phyloP scores from a whole-genome alignment of 768 basidiomycete genomes.

The Lactarius trivialis region DNA sequence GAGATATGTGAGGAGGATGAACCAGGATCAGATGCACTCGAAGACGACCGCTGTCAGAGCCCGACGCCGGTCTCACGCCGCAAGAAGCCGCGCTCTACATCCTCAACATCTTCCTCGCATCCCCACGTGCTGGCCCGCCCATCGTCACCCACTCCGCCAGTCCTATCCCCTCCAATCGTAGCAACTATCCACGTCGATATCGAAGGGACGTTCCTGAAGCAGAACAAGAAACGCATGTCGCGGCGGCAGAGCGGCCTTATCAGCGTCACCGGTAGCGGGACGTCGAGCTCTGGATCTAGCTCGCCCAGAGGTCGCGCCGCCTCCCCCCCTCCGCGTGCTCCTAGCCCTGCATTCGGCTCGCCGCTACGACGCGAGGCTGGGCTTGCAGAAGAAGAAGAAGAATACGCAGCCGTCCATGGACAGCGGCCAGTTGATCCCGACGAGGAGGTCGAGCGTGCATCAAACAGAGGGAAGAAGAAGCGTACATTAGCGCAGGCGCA shows the following conservation, averaged over 20 bases:
- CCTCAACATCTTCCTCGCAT: slow-evolving; percentile 34
- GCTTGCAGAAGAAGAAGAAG: slow-evolving; percentile 51
- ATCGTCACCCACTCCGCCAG: slow-evolving; percentile 31
- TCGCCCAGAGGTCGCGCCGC: slow-evolving; percentile 30
- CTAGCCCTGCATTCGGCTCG: slow-evolving; percentile 65
- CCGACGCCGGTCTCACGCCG: slow-evolving; percentile 35
- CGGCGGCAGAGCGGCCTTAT: slow-evolving; percentile 50
- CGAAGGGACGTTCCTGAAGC: slow-evolving; percentile 30
- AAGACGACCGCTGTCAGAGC: slow-evolving; percentile 34
- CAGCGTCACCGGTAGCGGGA: slow-evolving; percentile 23
- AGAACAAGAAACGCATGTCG: slow-evolving; percentile 33
- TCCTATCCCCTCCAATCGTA: slow-evolving; percentile 17
- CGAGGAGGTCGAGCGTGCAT: slow-evolving; percentile 33
- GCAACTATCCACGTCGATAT: slow-evolving; percentile 28
- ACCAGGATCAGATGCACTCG: slow-evolving; percentile 39
- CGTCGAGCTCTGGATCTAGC: slow-evolving; percentile 31
- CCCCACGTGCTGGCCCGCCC: slow-evolving; percentile 41
- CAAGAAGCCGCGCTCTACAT: slow-evolving; percentile 41
- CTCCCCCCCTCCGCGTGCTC: slow-evolving; percentile 44
- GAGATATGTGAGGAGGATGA: slow-evolving; percentile 68
- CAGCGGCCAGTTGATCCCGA: slow-evolving; percentile 30
- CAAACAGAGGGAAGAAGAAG: slow-evolving; percentile 46
- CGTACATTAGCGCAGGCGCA: slow-evolving; percentile 37
- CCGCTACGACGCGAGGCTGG: slow-evolving; percentile 50
- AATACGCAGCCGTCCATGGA: slow-evolving; percentile 33